Base-by-base conservation (phyloP, 2,329 filamentous ascomycete species). In the Fusarium austroafricanum region DNA sequence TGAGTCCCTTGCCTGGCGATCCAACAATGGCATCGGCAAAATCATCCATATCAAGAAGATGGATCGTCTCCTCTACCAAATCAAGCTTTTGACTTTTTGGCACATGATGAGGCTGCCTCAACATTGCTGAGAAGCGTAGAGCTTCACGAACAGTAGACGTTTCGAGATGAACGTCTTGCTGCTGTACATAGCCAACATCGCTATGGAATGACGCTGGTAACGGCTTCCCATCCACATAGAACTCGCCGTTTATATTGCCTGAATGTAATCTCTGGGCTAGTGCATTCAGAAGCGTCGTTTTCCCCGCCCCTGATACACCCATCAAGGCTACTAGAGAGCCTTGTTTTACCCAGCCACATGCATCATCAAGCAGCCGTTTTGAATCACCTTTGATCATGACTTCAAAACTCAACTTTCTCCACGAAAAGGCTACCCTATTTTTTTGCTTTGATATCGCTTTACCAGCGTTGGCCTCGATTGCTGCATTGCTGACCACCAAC, bases 21-120 rank as follows among this genome's bases (percentile, higher is more conserved):
- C 89, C 89, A 39, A 91, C 87, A 6, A 91, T 83, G 3, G 88
- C 88, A 46, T 91, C 86, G 17, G 88, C 87, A 58, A 89, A 91
- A 51, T 90, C 88, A 39, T 85, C 79, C 88, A 91, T 90, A 73
- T 87, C 85, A 28, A 91, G 81, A 81, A 91, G 74, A 90, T 89
- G 33, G 90, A 87, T 42, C 6, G 31, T 55, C 15, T 89, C 83
- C 63, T 90, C 88, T 6, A 90, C 88, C 43, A 87, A 90, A 0
- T 78, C 82, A 65, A 83, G 82, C 75, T 90, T 90, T 70, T 90
- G 51, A 3, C 87, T 38, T 83, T 55, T 55, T 81, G 51, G 42
- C 29, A 47, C 17, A 76, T 56, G 79, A 5, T 20, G 80, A 0
- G 87, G 87, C 62, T 90, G 88, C 12, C 86, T 81, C 4, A 88